Evolutionary conservation across 768 basidiomycete genomes (phyloP), one percentile per base, ranked within the genome.

Genomic region (Daedaleopsis sinensis): DNA sequence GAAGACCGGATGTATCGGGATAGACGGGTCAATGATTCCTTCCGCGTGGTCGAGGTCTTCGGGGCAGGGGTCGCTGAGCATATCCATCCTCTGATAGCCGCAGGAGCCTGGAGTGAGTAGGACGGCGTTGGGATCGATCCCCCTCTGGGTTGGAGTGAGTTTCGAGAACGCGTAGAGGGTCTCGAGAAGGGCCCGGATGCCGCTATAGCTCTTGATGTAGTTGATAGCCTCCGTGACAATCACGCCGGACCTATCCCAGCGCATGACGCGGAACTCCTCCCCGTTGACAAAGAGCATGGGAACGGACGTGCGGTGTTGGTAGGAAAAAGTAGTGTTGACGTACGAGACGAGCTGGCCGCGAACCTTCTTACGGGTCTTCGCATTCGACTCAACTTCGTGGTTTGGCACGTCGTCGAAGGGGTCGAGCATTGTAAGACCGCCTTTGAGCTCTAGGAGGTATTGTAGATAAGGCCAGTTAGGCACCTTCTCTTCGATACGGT

Each of bases 241-340:
- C 3, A 53, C 18, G 27, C 58, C 58, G 1, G 50, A 44, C 9
- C 19, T 3, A n/a, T 59, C 58, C 39, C 24, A 59, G 10, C 42
- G 58, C 27, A 59, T n/a, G 7, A 24, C 39, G 11, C 58, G 39
- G 21, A 59, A 59, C 42, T 46, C 42, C 3, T 13, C 36, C 5
- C 58, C 50, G 32, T 52, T 47, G 43, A 59, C 43, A 32, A 59
- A 53, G 42, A 59, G 27, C n/a, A 27, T 11, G 43, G n/a, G 52
- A 19, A 59, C 3, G 16, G 23, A n/a, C 42, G 32, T 53, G 27
- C 58, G 51, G 27, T 59, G 58, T 24, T 59, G 43, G 36, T 19
- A 36, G 27, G 27, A 32, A 32, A 32, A 32, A 7, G 27, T 7
- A 7, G 27, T 32, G 27, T 32, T 32, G 27, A 32, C 39, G 18